Evolutionary conservation across 2,329 filamentous ascomycete genomes (phyloP).

Genomic region (Westerdykella aurantiaca): DNA sequence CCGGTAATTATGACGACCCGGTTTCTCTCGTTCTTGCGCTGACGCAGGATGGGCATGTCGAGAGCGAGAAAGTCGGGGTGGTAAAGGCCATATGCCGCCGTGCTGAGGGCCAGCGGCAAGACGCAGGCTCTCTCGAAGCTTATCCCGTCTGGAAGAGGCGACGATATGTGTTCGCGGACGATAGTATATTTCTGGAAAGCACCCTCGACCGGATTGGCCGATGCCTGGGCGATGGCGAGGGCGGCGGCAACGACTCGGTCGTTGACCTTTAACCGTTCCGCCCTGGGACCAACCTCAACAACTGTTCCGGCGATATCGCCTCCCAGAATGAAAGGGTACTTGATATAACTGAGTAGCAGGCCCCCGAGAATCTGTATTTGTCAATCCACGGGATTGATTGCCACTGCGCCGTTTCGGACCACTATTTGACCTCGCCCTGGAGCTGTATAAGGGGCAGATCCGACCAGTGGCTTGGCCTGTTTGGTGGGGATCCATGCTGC

Average conservation of each 20-base stretch:
- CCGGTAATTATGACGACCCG: conserved; percentile 46
- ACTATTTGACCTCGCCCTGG: too few species aligned
- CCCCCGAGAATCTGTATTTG: conserved; percentile 5
- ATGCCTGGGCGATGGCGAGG: conserved; percentile 2
- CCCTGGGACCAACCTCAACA: conserved; percentile 36
- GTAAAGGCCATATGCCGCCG: conserved; percentile 11
- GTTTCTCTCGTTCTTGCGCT: conserved; percentile 18
- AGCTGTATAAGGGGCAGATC: too few species aligned
- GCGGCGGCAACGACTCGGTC: conserved; percentile 42
- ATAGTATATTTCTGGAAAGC: conserved; percentile 15
- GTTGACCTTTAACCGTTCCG: conserved; percentile 37
- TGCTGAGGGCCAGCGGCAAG: conserved; percentile 8
- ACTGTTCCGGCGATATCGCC: conserved; percentile 46
- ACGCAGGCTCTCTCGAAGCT: conserved; percentile 6
- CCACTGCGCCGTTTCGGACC: too few species aligned
- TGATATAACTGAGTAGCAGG: conserved; percentile 2
- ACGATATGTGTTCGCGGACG: conserved; percentile 9
- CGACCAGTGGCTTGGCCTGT: too few species aligned
- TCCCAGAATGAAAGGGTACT: conserved; percentile 8
- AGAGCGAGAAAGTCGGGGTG: conserved; percentile 10
- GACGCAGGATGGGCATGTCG: conserved; percentile 5
- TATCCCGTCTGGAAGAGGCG: conserved; percentile 21
- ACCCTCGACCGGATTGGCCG: conserved; percentile 18
- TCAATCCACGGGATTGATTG: conserved; percentile 10
- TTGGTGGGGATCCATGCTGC: too few species aligned